Percentiles rank a stretch among this genome's conserved stretches.
Conservation (phyloP, 2,329 filamentous ascomycete genomes). For the Trichophyton simii region DNA sequence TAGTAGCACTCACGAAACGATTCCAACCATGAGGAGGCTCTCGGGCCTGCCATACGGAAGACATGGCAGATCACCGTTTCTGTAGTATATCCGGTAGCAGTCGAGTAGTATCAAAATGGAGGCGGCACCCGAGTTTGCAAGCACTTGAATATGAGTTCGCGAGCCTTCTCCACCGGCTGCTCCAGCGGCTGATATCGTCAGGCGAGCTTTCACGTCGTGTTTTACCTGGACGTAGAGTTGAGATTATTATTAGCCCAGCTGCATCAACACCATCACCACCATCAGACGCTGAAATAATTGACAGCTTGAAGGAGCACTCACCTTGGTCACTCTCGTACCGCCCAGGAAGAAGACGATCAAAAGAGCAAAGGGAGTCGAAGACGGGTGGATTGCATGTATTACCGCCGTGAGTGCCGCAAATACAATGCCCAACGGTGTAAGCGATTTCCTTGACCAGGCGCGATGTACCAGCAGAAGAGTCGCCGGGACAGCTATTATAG, state of each 20-base stretch:
- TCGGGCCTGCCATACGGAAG: conserved; percentile 24
- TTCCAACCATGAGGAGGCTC: conserved; percentile 30
- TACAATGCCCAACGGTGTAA: conserved; percentile 64
- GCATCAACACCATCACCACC: neutral
- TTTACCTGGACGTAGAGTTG: conserved; percentile 53
- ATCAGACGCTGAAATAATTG: neutral
- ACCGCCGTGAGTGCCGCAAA: conserved; percentile 60
- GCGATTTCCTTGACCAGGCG: conserved; percentile 58
- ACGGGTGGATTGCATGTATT: conserved; percentile 82
- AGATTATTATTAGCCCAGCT: neutral
- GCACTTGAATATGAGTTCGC: conserved; percentile 73
- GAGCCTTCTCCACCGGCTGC: conserved; percentile 63
- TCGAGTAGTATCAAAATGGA: conserved; percentile 50
- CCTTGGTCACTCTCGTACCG: conserved; percentile 73
- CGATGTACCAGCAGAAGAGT: conserved; percentile 52
- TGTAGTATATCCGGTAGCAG: conserved; percentile 28
- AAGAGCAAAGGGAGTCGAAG: conserved; percentile 78
- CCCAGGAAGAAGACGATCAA: conserved; percentile 76
- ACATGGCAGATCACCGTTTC: conserved; percentile 21
- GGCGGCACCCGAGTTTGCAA: conserved; percentile 76
- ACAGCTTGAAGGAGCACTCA: conserved; percentile 25
- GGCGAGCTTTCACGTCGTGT: conserved; percentile 65
- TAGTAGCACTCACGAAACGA: conserved; percentile 27
- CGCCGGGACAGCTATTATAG: conserved; percentile 31
- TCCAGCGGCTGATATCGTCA: conserved; percentile 68